phyloP scores from a whole-genome alignment of 352 stramenopile species.

The Saprolegnia parasitica region DNA sequence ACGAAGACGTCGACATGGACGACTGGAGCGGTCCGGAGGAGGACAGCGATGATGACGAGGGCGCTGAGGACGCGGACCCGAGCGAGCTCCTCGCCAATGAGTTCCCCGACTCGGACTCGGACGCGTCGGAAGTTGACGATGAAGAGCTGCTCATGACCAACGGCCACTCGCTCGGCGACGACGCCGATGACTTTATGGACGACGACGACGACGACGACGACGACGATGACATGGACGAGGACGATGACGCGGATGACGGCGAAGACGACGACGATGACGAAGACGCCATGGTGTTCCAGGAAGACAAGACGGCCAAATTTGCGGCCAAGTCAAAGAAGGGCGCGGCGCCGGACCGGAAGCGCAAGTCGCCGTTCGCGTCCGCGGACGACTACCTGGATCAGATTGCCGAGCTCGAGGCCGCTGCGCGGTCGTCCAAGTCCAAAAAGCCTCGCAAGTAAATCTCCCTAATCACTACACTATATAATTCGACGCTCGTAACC shows the following conservation, averaged over 20 bases:
- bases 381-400: constrained; percentile 58
- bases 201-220: constrained; percentile 34
- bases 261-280: constrained; percentile 38
- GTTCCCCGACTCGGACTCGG: constrained; percentile 40
- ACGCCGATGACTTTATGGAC: constrained; percentile 12
- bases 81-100: constrained; percentile 5
- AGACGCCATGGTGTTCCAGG: constrained; percentile 29
- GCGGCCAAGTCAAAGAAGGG: constrained; percentile 50
- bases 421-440: neutral
- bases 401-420: constrained; percentile 2
- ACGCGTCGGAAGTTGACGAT: constrained; percentile 35
- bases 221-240: constrained; percentile 27
- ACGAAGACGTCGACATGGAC: constrained; percentile 71
- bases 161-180: constrained; percentile 29
- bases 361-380: constrained; percentile 66
- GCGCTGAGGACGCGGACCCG: constrained; percentile 39
- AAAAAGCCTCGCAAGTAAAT: neutral
- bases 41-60: constrained; percentile 44
- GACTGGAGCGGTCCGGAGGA: constrained; percentile 55
- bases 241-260: constrained; percentile 38
- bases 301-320: constrained; percentile 31
- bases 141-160: constrained; percentile 33
- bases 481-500: too few species aligned
- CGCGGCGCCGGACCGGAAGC: constrained; percentile 44
- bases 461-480: too few species aligned